phyloP scores from a whole-genome alignment of 768 basidiomycete genomes.

The Leccinum olivaceopallidum region DNA sequence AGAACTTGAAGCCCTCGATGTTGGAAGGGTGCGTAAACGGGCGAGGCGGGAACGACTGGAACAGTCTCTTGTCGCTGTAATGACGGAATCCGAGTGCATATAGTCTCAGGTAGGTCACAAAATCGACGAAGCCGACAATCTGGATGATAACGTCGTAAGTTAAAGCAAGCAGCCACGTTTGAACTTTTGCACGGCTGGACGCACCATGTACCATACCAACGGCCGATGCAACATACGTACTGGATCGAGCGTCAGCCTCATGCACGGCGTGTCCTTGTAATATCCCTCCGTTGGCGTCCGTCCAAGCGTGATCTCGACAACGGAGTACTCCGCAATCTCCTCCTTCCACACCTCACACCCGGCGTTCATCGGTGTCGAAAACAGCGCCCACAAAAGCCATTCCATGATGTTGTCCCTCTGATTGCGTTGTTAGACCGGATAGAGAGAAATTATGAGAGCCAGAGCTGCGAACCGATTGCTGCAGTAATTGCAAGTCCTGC shows the following conservation, averaged over 20 bases:
- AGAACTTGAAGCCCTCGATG: conserved; percentile 27
- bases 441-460: no score
- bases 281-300: conserved; percentile 42
- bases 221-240: conserved; percentile 59
- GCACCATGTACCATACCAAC: conserved; percentile 53
- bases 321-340: conserved; percentile 49
- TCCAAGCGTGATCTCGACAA: conserved; percentile 43
- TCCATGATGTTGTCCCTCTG: conserved; percentile 51
- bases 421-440: background rate
- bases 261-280: conserved; percentile 39
- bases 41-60: conserved; percentile 55
- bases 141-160: conserved; percentile 22
- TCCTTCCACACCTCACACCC: conserved; percentile 43
- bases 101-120: conserved; percentile 40
- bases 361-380: conserved; percentile 40
- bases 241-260: conserved; percentile 57
- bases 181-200: background rate
- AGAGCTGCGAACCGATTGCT: no score
- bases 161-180: background rate
- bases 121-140: conserved; percentile 57
- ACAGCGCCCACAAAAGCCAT: conserved; percentile 67
- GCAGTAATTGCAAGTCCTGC: no score
- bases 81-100: conserved; percentile 52
- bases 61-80: conserved; percentile 39
- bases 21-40: conserved; percentile 39